phyloP scores from a whole-genome alignment of 352 stramenopile species.

The Phytopythium chamaehyphon region DNA sequence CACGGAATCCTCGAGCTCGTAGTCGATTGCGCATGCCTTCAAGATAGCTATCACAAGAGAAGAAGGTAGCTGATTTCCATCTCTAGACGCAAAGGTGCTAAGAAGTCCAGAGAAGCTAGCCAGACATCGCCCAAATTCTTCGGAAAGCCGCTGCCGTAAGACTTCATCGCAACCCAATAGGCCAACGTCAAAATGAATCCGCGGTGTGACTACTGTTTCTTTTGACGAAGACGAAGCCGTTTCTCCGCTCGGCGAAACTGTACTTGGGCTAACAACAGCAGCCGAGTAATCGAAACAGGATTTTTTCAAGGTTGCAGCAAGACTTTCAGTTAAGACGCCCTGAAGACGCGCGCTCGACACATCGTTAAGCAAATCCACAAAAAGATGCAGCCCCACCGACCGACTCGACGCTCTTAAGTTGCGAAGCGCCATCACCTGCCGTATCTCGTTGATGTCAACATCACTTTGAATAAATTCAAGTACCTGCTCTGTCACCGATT shows the following conservation, averaged over 20 bases:
- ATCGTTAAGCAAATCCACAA: constrained; percentile 23
- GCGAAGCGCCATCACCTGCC: constrained; percentile 33
- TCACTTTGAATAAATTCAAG: constrained; percentile 85
- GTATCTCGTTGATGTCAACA: constrained; percentile 54
- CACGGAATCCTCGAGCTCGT: constrained; percentile 71
- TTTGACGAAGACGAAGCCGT: constrained; percentile 1
- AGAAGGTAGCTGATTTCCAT: constrained; percentile 6
- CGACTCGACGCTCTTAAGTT: constrained; percentile 46
- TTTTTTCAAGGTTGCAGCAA: constrained; percentile 34
- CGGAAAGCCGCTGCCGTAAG: constrained; percentile 37
- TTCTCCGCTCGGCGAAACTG: background rate
- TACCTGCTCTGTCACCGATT: constrained; percentile 78
- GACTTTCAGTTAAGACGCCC: constrained; percentile 47
- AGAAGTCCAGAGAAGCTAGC: constrained; percentile 25
- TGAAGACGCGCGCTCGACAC: constrained; percentile 23
- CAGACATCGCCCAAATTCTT: constrained; percentile 46
- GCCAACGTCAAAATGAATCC: constrained; percentile 54
- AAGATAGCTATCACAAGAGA: constrained; percentile 41
- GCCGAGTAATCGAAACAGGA: constrained; percentile 27
- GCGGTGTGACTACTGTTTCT: constrained; percentile 12
- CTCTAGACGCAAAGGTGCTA: constrained; percentile 2
- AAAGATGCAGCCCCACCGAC: constrained; percentile 42
- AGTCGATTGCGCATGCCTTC: constrained; percentile 61
- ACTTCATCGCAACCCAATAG: constrained; percentile 50
- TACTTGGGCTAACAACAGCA: constrained; percentile 11